Evolutionary conservation across 1,284 basidiomycete genomes (phyloP), one percentile per base, ranked within the genome.

Genomic region (Ustilago sp.): DNA sequence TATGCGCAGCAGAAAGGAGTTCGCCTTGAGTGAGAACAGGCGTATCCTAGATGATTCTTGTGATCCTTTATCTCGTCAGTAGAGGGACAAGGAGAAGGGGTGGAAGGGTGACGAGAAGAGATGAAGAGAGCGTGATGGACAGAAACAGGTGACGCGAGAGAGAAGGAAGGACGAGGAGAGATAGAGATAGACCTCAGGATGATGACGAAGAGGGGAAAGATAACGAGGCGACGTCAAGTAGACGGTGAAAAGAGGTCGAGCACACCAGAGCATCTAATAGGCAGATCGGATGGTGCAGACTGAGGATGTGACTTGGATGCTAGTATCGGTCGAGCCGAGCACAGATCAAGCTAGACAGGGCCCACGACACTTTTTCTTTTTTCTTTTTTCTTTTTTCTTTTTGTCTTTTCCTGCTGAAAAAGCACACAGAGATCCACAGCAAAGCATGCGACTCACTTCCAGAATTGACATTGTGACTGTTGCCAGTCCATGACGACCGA

Each of bases 21-120:
- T 45, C 43, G 3, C 43, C 43, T 45, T 45, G 12, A 34, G 28
- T 34, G 53, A 17, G 11, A 47, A 32, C 23, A 11, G 53, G 12
- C 19, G 34, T 43, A 47, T 48, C 60, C 57, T 53, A 56, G 48
- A 38, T 5, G 47, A 31, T 15, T 43, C 62, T 57, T 50, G 57
- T 35, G 45, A 59, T 43, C 41, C 62, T 64, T 58, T 60, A 53
- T 60, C 60, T 61, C 36, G 59, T 61, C 62, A 59, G 53, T 45
- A 32, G 41, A 57, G 58, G 54, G 39, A 60, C 47, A 47, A 56
- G 52, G 38, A 23, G 41, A 47, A 48, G 35, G 34, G 48, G 52
- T 57, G 57, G 31, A 48, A 9, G 43, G 8, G 39, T 28, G 48
- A 51, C 36, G 55, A 54, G 62, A 64, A 41, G 41, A 47, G 31